These are phyloP conservation scores for Ustilago loliicola DNA, from an alignment of 1,284 basidiomycete species.

Conservation along the genomic window DNA sequence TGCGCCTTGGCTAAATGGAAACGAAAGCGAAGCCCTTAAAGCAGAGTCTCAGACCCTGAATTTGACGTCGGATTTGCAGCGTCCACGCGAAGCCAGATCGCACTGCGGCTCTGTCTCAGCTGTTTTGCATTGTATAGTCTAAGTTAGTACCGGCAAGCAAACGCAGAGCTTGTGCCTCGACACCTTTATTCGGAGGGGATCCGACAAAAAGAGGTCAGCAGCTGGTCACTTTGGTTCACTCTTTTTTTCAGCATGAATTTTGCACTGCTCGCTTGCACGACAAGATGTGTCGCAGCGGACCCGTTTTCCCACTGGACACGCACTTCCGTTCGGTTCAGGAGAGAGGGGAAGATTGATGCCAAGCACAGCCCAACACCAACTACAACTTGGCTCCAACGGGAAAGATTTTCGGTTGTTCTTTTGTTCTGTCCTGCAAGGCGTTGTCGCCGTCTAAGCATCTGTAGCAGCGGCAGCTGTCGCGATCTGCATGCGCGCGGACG, in stretches of 20 bases:
- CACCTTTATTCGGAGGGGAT: neutral
- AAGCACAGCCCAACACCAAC: constrained; percentile 3
- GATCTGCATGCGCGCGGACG: neutral
- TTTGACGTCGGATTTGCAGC: constrained; percentile 39
- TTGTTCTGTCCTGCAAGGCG: neutral
- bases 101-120: no score
- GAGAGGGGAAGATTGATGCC: neutral
- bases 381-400: neutral
- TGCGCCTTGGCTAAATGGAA: constrained; percentile 1
- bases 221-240: neutral
- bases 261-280: neutral
- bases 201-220: neutral
- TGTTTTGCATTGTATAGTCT: no score
- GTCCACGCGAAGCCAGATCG: constrained; percentile 3
- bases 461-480: neutral
- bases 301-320: no score
- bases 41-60: constrained; percentile 17
- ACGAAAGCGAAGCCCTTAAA: neutral
- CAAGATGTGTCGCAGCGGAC: constrained; percentile 4
- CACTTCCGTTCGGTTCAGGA: neutral
- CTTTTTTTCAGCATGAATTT: constrained; percentile 18
- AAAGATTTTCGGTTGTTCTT: neutral
- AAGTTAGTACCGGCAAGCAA: neutral
- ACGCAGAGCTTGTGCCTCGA: neutral
- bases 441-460: neutral